Evolutionary conservation across 2,329 filamentous ascomycete species (phyloP), one percentile per base, ranked within the genome.

Genomic region (Pezicula rhizophila): DNA sequence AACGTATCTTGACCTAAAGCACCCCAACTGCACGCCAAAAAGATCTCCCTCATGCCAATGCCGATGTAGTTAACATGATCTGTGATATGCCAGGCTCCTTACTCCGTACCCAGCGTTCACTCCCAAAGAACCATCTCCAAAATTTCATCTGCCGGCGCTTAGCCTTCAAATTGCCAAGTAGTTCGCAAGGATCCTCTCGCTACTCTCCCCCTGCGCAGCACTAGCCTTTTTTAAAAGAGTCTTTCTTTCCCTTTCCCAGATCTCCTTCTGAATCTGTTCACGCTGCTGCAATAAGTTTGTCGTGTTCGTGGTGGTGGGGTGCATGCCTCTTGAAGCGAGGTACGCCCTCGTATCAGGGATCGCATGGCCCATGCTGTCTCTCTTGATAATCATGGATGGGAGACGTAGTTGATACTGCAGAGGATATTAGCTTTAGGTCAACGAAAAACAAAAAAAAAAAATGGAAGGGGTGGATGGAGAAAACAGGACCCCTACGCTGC

Each of bases 341-440:
- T 45, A 35, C 25, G 35, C n/a, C 12, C 20, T 41, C 6, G 38
- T 17, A 34, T 40, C 25, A 7, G 26, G 45, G 14, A 14, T 33
- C 20, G 50, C 42, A 23, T 52, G 49, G 26, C 56, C 56, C 52
- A 62, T 59, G 26, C 51, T 54, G 28, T 64, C 62, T 34, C 62
- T 55, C 8, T 56, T 55, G 44, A 84, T 81, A 52, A 82, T 70
- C 79, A 83, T 82, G 1, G 78, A 82, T 2, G 80, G 80, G 15
- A 82, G 70, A 20, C 80, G 77, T 46, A 82, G 64, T 59, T 78
- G 72, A 46, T 81, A 69, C 78, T 81, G 44, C 15, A 4, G 18
- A 31, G 8, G 14, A 51, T 31, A 37, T 47, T 34, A 51, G 49
- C 17, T 14, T 45, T 15, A 18, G n/a, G 37, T 38, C 18, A 28